Evolutionary conservation across 2,329 filamentous ascomycete species (phyloP), one percentile per base, ranked within the genome.

Genomic region (Shiraia sp.): DNA sequence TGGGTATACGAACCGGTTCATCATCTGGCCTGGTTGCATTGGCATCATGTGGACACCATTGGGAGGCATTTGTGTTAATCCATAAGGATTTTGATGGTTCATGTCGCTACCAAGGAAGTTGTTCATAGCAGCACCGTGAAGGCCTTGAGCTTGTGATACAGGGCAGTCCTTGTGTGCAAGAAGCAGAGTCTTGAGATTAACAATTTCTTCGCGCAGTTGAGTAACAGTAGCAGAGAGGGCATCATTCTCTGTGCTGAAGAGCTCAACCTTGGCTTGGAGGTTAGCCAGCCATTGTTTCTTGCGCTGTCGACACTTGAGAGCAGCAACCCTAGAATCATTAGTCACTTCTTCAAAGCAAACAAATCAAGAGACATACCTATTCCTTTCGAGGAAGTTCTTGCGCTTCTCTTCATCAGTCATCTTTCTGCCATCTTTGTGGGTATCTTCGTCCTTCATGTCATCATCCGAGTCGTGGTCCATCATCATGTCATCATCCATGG

Each of bases 211-310:
- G 19, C 90, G 81, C 5, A 97, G 75, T 55, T 88, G 83, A 1
- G 86, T 86, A 44, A 97, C 90, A 50, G 93, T 92, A 3, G 85
- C 79, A 13, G 86, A 88, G 24, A 99, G 78, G 1, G 83, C 83
- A 63, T 99, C 93, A 51, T 97, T 97, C 71, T 99, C 93, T 1
- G 80, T 86, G 50, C 87, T 91, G 64, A 90, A 97, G 54, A 95
- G 79, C 69, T 99, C 93, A 12, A 97, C 92, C 71, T 97, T 97
- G 41, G 83, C 82, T 69, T 99, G 93, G 1, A 99, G 79, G 57
- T 96, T 97, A 23, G 88, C 88, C 43, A 97, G 81, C 93, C 93
- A 99, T 68, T 97, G 93, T 79, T 99, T 99, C 79, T 99, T 99
- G 14, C 93, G 83, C 70, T 99, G 93, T 47, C 93, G 87, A 71